Evolutionary conservation across 2,329 filamentous ascomycete species (phyloP).

Genomic region (Colletotrichum salicis): DNA sequence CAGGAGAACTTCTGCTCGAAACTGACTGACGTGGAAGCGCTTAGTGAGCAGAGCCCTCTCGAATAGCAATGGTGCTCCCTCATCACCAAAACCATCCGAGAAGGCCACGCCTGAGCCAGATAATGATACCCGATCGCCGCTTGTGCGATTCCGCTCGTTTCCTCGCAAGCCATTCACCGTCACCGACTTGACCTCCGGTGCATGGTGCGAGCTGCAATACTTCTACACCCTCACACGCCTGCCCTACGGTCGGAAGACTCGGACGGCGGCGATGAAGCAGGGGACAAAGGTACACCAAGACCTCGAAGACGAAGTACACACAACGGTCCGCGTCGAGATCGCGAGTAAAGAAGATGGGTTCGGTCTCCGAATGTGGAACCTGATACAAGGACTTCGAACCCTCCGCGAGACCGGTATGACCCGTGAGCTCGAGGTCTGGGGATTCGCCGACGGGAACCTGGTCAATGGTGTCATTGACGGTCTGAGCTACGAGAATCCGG

Average conservation of each 20-base stretch:
- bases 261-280: slow-evolving; percentile 84
- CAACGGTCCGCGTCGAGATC: slow-evolving; percentile 77
- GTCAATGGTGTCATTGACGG: slow-evolving; percentile 93
- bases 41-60: slow-evolving; percentile 66
- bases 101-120: slow-evolving; percentile 35
- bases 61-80: slow-evolving; percentile 33
- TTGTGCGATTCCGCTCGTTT: slow-evolving; percentile 81
- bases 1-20: slow-evolving; percentile 20
- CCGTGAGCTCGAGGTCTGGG: slow-evolving; percentile 86
- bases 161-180: slow-evolving; percentile 86
- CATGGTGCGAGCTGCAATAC: slow-evolving; percentile 97
- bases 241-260: slow-evolving; percentile 76
- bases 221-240: slow-evolving; percentile 84
- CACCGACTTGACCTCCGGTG: slow-evolving; percentile 85
- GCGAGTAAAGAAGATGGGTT: slow-evolving; percentile 83
- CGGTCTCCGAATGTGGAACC: slow-evolving; percentile 88
- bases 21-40: slow-evolving; percentile 74
- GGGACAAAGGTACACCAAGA: slow-evolving; percentile 83
- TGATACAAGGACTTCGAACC: slow-evolving; percentile 84
- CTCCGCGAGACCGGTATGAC: slow-evolving; percentile 77
- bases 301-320: slow-evolving; percentile 87
- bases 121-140: slow-evolving; percentile 62
- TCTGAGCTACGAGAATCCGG: slow-evolving; percentile 80
- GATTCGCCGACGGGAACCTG: slow-evolving; percentile 80
- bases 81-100: slow-evolving; percentile 37